Evolutionary conservation across 2,329 filamentous ascomycete genomes (phyloP).

Genomic region (Cladosporium halotolerans): DNA sequence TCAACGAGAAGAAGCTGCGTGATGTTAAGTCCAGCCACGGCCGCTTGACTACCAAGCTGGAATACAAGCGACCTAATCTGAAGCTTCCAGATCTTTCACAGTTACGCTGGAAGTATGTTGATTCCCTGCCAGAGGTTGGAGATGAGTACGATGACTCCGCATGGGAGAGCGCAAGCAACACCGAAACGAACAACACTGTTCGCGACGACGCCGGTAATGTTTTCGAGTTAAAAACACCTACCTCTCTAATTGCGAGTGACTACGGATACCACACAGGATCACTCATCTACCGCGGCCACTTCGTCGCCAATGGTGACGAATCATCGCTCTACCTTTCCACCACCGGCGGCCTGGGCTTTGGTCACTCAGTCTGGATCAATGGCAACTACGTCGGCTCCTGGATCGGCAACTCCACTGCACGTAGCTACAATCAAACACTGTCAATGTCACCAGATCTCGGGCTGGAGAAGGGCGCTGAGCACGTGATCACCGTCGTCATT

Average conservation of each 20-base stretch:
- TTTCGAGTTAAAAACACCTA: conserved; percentile 54
- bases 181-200: conserved; percentile 55
- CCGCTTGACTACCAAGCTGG: conserved; percentile 45
- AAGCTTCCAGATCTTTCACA: conserved; percentile 51
- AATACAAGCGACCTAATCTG: conserved; percentile 47
- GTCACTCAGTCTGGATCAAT: conserved; percentile 61
- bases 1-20: conserved; percentile 49
- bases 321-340: conserved; percentile 48
- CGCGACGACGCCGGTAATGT: conserved; percentile 26
- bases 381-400: conserved; percentile 58
- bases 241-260: conserved; percentile 60
- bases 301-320: conserved; percentile 59
- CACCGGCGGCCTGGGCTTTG: conserved; percentile 62
- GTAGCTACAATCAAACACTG: conserved; percentile 50
- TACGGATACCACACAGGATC: conserved; percentile 68
- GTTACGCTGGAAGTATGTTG: conserved; percentile 62
- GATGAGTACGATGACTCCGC: conserved; percentile 59
- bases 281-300: conserved; percentile 64
- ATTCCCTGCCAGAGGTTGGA: conserved; percentile 65
- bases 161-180: conserved; percentile 58
- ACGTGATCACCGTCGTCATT: conserved; percentile 63
- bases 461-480: conserved; percentile 45
- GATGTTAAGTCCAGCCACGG: conserved; percentile 41
- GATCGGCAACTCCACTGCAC: conserved; percentile 47
- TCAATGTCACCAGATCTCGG: conserved; percentile 36